Evolutionary conservation across 2,329 filamentous ascomycete species (phyloP).

Genomic region (Diaporthe amygdali): DNA sequence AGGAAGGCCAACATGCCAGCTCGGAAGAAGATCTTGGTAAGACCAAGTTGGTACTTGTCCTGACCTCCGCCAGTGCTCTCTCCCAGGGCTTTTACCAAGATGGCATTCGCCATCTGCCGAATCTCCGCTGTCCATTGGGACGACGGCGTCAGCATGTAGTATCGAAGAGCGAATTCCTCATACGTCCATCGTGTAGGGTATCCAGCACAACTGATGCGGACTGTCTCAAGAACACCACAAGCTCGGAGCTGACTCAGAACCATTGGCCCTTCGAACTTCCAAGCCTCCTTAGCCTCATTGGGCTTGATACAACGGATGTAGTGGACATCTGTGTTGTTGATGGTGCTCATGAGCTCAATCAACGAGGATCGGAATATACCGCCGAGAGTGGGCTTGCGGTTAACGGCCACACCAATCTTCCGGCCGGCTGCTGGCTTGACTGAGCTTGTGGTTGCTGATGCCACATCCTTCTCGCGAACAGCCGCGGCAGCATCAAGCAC

Average conservation of each 20-base stretch:
- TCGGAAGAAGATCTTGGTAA: conserved; percentile 99
- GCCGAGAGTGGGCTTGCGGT: conserved; percentile 94
- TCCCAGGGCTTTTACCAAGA: conserved; percentile 86
- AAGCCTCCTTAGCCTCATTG: conserved; percentile 94
- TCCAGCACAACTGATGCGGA: conserved; percentile 94
- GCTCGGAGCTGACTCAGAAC: conserved; percentile 95
- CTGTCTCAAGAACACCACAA: conserved; percentile 98
- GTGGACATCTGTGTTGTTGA: conserved; percentile 97
- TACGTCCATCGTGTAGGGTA: conserved; percentile 99
- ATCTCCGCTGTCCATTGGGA: conserved; percentile 92
- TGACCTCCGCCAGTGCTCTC: conserved; percentile 73
- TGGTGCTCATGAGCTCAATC: conserved; percentile 97
- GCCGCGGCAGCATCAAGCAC: conserved; percentile 85
- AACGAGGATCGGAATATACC: conserved; percentile 98
- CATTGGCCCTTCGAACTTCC: conserved; percentile 99
- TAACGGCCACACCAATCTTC: conserved; percentile 89
- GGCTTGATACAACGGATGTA: conserved; percentile 99
- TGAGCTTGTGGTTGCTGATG: conserved; percentile 68
- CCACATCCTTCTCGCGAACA: conserved; percentile 87
- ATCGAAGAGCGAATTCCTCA: conserved; percentile 95
- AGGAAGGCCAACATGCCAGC: conserved; percentile 98
- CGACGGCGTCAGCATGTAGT: conserved; percentile 97
- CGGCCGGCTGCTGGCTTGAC: conserved; percentile 79
- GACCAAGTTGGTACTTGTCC: conserved; percentile 96
- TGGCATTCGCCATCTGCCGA: conserved; percentile 90